Evolutionary conservation across 139 green algal genomes (phyloP), one percentile per base, ranked within the genome.

Genomic region (Picochlorum sp.): DNA sequence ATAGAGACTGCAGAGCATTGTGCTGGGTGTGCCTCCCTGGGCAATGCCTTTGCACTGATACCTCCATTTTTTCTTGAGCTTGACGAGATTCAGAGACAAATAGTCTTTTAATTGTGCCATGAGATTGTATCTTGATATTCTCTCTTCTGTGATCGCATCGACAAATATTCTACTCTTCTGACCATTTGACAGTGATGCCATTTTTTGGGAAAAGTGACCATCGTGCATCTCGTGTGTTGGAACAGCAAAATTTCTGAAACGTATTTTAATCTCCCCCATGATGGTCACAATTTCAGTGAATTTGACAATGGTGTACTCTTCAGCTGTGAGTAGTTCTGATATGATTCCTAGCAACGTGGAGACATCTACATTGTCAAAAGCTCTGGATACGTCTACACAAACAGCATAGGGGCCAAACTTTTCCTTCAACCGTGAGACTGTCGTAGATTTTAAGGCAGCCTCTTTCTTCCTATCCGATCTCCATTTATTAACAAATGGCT

Each of bases 1-100:
- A 82, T 93, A 97, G 21, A 96, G 61, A 66, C 70, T 83, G 78
- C 91, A 97, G 26, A 97, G 81, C 49, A 97, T 75, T 9, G 81
- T 82, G 23, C 82, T 92, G 2, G 91, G 78, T 26, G 90, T 79
- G 20, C 77, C 84, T 59, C 91, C 91, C 79, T 97, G 88, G 13
- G 88, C 64, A 41, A 92, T 90, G 63, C 86, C 86, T 1, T 55
- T 60, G 1, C 11, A 52, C 71, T 97, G 90, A 26, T 56, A 45
- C 59, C 85, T 88, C 75, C 83, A 96, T 16, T 61, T 34, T 16
- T 68, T 52, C 1, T 87, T 78, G 1, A 91, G 61, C 9, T 68
- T 49, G 26, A 97, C 69, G 28, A 96, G 26, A 72, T 90, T 92
- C 24, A 60, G 56, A 1, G 49, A 74, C 45, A 97, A 57, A 63